Evolutionary conservation across 164 flowering plant genomes (phyloP).

Genomic region (grape (Vitis vinifera)): DNA sequence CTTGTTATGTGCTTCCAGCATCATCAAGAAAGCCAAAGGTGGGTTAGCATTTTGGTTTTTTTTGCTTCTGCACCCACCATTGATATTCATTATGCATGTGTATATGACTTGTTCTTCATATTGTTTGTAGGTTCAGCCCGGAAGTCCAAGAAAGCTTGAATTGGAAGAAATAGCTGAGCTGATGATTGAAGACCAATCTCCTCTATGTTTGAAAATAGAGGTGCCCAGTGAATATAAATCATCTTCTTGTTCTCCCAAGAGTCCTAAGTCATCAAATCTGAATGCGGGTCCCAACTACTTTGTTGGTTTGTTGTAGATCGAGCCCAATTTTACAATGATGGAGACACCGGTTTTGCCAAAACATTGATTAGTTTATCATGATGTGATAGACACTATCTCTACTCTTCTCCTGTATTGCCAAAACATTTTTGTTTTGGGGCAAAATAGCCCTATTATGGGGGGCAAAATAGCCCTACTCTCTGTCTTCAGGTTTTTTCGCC

Average conservation of each 20-base stretch:
- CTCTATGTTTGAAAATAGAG: background rate
- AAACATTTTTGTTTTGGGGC: too few species aligned
- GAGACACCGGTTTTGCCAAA: too few species aligned
- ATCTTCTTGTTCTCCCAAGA: slow-evolving; percentile 1
- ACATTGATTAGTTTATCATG: too few species aligned
- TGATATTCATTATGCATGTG: too few species aligned
- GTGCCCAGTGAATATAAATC: too few species aligned
- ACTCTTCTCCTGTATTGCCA: background rate
- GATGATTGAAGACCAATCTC: slow-evolving; percentile 5
- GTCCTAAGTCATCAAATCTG: slow-evolving; percentile 18
- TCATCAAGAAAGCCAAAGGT: slow-evolving; percentile 7
- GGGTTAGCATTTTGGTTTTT: background rate
- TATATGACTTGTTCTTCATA: too few species aligned
- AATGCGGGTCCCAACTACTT: too few species aligned
- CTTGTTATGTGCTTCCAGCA: slow-evolving; percentile 6
- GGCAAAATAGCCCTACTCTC: background rate
- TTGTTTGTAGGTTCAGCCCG: too few species aligned
- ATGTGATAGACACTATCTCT: background rate
- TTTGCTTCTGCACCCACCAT: background rate
- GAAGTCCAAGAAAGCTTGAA: background rate
- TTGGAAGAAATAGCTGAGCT: slow-evolving; percentile 22
- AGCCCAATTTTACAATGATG: background rate
- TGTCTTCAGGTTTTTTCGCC: background rate
- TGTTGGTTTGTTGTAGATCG: too few species aligned
- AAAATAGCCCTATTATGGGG: too few species aligned